Evolutionary conservation across 768 basidiomycete genomes (phyloP).

Genomic region (Xerocomellus dryophilus): DNA sequence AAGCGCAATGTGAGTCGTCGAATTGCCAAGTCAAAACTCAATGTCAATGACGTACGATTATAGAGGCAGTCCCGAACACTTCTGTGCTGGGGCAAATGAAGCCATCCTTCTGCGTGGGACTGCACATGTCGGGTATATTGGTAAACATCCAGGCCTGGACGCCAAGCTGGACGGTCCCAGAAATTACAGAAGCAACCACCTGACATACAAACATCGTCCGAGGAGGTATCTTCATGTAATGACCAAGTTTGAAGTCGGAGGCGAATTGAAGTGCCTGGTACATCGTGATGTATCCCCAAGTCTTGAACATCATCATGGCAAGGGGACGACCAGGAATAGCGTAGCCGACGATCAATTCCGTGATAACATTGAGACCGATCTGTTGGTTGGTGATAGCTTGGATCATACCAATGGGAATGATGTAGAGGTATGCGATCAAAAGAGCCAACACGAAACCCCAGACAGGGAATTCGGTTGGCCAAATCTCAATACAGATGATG

Average conservation of each 20-base stretch:
- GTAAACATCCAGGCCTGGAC: constrained; percentile 60
- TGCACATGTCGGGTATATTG: constrained; percentile 38
- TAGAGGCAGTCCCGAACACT: constrained; percentile 52
- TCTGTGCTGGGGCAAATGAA: constrained; percentile 32
- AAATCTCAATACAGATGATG: constrained; percentile 56
- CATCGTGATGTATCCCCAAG: constrained; percentile 67
- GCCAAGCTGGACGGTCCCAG: constrained; percentile 64
- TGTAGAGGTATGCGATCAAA: constrained; percentile 54
- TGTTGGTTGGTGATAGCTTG: constrained; percentile 81
- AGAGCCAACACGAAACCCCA: constrained; percentile 45
- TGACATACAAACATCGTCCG: constrained; percentile 69
- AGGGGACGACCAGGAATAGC: constrained; percentile 60
- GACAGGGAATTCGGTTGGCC: constrained; percentile 50
- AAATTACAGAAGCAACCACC: constrained; percentile 57
- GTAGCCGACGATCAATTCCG: constrained; percentile 67
- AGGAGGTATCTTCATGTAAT: constrained; percentile 69
- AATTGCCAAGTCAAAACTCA: background rate
- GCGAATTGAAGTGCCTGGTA: constrained; percentile 64
- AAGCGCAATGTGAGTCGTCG: background rate
- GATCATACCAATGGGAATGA: constrained; percentile 75
- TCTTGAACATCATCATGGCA: constrained; percentile 80
- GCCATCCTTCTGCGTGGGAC: constrained; percentile 16
- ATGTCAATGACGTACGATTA: constrained; percentile 43
- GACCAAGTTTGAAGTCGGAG: constrained; percentile 73
- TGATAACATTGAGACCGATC: constrained; percentile 65